Evolutionary conservation across 805 yeast species (phyloP), one percentile per base, ranked within the genome.

Genomic region (Suhomyces faveliae): DNA sequence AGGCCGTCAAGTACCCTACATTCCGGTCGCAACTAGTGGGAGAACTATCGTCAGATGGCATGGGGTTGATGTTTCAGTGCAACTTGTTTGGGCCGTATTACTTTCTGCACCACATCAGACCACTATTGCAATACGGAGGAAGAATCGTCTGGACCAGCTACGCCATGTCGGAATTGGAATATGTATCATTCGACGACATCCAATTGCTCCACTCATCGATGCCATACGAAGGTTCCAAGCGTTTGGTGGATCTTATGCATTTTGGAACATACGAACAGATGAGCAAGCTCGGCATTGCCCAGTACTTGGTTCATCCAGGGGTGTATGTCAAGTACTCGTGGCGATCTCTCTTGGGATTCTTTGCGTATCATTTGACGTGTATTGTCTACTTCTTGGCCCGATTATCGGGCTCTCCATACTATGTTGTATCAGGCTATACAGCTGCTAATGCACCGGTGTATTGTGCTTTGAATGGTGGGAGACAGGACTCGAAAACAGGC

Each of bases 81-180:
- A 92, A 92, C 62, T 96, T 92, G 7, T 88, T 94, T 68, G 96
- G 96, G 0, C 98, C 98, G 2, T 91, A 87, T 69, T 92, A 83
- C 64, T 70, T 92, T 46, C 75, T 91, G 45, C 87, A 85, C 54
- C 82, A 79, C 51, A 67, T 91, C 12, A 63, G 73, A 30, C 80
- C 80, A 3, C 65, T 80, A 38, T 67, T 90, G 12, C 70, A 73
- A 2, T 67, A 70, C 35, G 83, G 85, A 3, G 90, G 94, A 0
- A 78, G 78, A 47, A 73, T 45, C 13, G 90, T 15, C 1, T 91
- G 97, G 97, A 81, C 92, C 33, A 84, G 95, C 1, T 84, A 95
- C 42, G 70, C 88, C 40, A 87, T 89, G 82, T 83, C 96, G 0
- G 80, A 80, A 49, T 86, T 96, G 3, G 81, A 83, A 51, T 82